Evolutionary conservation across 768 basidiomycete genomes (phyloP), one percentile per base, ranked within the genome.

Genomic region (Pulveroboletus sp.): DNA sequence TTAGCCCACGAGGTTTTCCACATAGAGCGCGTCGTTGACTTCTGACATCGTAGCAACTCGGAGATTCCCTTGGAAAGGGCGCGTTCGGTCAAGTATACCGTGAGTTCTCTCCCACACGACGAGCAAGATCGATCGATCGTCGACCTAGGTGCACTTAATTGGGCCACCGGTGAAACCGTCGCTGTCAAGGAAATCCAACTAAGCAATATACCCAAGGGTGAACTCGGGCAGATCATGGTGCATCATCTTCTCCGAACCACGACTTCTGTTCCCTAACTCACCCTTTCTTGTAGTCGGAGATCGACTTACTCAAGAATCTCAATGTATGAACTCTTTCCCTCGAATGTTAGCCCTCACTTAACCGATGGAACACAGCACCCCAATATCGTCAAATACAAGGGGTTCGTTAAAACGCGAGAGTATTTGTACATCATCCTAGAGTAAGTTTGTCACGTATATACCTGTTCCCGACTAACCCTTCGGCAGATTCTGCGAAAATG

Each of bases 361-460:
- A 32, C 52, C 56, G 30, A 68, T 52, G 40, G 31, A 47, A 20
- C 49, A 34, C 68, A 95, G 93, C 93, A 98, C 65, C 76, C 85
- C 35, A 98, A 98, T 67, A 98, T 99, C 64, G 96, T 98, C 64
- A 95, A 99, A 71, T 99, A 99, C 74, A 94, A 95, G 63, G 96
- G 96, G 12, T 98, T 95, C 61, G 91, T 93, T 65, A 93, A 93
- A 72, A 94, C 93, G 44, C 82, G 85, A 47, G 91, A 96, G 61
- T 93, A 85, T 67, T 76, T 99, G 51, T 95, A 95, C 69, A 99
- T 99, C 69, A 92, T 99, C 59, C 79, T 99, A 40, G 96, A 97
- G 86, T 93, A 63, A 45, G 85, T 72, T 22, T 42, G 12, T 26
- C 11, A 3, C 22, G 5, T 38, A 23, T 49, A 19, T 24, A 30